A percentile compares a stretch with the other conserved stretches of the same genome.
Conservation (phyloP, 306 rosid species). For the Gillenia trifoliata region DNA sequence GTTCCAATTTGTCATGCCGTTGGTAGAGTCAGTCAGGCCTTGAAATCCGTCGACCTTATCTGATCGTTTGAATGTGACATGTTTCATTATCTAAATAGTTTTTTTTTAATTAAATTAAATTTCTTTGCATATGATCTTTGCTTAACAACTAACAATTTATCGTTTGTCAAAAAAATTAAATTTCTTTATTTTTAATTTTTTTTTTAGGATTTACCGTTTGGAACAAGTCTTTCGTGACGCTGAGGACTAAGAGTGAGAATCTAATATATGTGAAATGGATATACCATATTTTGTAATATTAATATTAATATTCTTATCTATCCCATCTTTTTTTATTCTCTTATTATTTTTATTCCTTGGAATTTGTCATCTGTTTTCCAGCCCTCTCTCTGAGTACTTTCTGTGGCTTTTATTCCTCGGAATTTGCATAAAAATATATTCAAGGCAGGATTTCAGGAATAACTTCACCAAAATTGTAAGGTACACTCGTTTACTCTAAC, state of each 20-base stretch:
- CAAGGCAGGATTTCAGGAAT: neutral
- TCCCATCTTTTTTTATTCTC: too few species aligned
- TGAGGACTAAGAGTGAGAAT: neutral
- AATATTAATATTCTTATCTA: neutral
- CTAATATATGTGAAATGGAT: neutral
- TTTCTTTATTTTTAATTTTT: too few species aligned
- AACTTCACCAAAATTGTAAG: neutral
- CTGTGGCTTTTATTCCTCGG: neutral
- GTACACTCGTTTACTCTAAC: neutral
- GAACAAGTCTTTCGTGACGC: neutral
- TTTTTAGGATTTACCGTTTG: too few species aligned
- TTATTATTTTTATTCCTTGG: neutral
- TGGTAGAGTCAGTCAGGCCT: neutral
- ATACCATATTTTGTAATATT: neutral
- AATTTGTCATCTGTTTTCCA: neutral
- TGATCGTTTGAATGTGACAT: neutral
- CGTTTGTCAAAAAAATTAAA: too few species aligned
- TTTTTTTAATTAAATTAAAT: neutral
- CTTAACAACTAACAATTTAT: too few species aligned
- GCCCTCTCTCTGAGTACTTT: neutral
- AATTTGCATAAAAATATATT: neutral
- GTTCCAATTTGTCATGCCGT: conserved; percentile 1
- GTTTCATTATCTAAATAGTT: too few species aligned
- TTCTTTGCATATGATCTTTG: too few species aligned
- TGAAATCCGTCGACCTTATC: neutral